Percentiles rank a stretch among this genome's conserved stretches.
Evolutionary conservation across 2,329 filamentous ascomycete genomes (phyloP).

Genomic region (Beauveria varroae): DNA sequence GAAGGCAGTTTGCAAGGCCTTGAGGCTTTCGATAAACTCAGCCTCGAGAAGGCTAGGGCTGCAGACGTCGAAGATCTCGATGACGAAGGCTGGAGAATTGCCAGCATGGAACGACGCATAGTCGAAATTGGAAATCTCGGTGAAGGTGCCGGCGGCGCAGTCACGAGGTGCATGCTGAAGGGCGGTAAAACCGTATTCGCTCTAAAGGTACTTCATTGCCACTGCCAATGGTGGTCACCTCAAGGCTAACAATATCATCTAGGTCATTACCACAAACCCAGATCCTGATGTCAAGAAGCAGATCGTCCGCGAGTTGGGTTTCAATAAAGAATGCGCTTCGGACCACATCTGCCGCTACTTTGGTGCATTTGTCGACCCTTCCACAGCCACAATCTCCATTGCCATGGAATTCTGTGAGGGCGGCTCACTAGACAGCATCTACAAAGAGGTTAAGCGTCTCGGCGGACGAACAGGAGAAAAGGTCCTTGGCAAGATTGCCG

Average conservation of each 20-base stretch:
- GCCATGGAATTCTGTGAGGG: conserved; percentile 99
- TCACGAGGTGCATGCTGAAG: conserved; percentile 83
- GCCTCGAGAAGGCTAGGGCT: conserved; percentile 71
- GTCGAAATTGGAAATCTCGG: conserved; percentile 82
- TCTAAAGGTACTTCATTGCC: conserved; percentile 62
- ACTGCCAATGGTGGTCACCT: neutral
- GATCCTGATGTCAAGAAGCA: conserved; percentile 98
- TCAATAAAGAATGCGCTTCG: conserved; percentile 96
- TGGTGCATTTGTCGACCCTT: conserved; percentile 90
- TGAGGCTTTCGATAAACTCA: conserved; percentile 71
- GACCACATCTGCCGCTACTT: conserved; percentile 97
- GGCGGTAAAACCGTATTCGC: conserved; percentile 93
- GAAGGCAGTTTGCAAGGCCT: conserved; percentile 74
- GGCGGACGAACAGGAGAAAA: conserved; percentile 95
- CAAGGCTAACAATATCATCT: conserved; percentile 12
- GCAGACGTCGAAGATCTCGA: conserved; percentile 92
- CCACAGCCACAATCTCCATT: conserved; percentile 95
- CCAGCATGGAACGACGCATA: conserved; percentile 81
- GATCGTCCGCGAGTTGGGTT: conserved; percentile 90
- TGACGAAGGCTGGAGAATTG: conserved; percentile 90
- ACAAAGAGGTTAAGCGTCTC: conserved; percentile 92
- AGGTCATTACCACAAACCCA: conserved; percentile 97
- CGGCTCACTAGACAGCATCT: conserved; percentile 91
- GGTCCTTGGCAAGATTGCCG: conserved; percentile 91
- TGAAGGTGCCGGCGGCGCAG: conserved; percentile 91